A percentile compares a stretch with the other conserved stretches of the same genome.
phyloP scores from a whole-genome alignment of 345 rosid species.

The Orychophragmus violaceus region DNA sequence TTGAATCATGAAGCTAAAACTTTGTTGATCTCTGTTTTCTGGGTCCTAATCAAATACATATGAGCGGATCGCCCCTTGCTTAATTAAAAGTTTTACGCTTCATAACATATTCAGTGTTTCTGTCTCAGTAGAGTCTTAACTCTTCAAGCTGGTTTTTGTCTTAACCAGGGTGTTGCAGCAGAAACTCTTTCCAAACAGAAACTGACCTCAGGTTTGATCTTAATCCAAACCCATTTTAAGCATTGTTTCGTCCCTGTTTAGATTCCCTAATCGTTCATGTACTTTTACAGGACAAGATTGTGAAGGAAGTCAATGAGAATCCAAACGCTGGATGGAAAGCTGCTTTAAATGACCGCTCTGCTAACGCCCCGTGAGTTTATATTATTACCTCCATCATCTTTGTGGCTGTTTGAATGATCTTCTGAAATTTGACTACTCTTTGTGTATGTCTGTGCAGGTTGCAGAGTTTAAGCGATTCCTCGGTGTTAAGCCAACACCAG shows the following conservation, averaged over 20 bases:
- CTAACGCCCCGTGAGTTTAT: constrained; percentile 68
- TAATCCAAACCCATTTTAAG: neutral
- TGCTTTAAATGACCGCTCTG: constrained; percentile 53
- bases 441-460: constrained; percentile 42
- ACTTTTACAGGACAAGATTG: constrained; percentile 55
- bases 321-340: constrained; percentile 91
- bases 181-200: constrained; percentile 44
- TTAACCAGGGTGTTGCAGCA: constrained; percentile 41
- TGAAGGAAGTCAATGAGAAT: constrained; percentile 58
- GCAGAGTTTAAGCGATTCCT: constrained; percentile 72
- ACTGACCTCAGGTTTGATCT: constrained; percentile 43
- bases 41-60: no score
- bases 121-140: neutral
- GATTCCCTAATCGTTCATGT: neutral
- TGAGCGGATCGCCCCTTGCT: no score
- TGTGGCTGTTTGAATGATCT: no score
- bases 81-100: no score
- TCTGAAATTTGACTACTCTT: neutral
- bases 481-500: constrained; percentile 70
- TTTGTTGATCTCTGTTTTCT: no score
- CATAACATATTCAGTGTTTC: no score
- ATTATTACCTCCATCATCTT: neutral
- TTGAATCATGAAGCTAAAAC: neutral
- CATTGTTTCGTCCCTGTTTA: neutral
- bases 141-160: neutral